Evolutionary conservation across 257 asterid species (phyloP).

Genomic region (Solanum appendiculatum): DNA sequence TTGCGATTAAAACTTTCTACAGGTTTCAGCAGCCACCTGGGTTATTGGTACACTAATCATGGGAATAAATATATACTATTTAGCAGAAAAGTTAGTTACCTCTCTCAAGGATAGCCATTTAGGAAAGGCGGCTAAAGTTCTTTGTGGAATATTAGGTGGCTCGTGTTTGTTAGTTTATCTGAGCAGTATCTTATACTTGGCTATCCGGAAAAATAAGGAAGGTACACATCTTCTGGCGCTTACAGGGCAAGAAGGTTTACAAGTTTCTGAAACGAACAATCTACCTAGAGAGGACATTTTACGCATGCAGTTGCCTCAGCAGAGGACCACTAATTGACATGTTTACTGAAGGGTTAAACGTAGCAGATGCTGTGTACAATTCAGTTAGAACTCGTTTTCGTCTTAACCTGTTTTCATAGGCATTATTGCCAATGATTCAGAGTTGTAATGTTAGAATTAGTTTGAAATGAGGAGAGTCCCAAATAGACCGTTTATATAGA

Average conservation of each 20-base stretch:
- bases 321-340: slow-evolving; percentile 22
- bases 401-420: not conserved
- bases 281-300: slow-evolving; percentile 71
- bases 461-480: not conserved
- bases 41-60: slow-evolving; percentile 66
- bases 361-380: not conserved
- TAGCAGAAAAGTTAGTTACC: slow-evolving; percentile 47
- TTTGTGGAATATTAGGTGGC: slow-evolving; percentile 64
- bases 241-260: slow-evolving; percentile 32
- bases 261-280: slow-evolving; percentile 12
- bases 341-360: slow-evolving; percentile 13
- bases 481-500: not conserved
- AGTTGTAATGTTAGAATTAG: not conserved
- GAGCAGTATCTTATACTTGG: slow-evolving; percentile 55
- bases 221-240: slow-evolving; percentile 56
- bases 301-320: slow-evolving; percentile 74
- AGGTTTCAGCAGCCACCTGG: slow-evolving; percentile 82
- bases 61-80: slow-evolving; percentile 73
- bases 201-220: slow-evolving; percentile 50
- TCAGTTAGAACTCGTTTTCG: not conserved
- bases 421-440: not conserved
- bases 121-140: slow-evolving; percentile 19
- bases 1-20: not conserved
- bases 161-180: slow-evolving; percentile 56
- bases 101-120: slow-evolving; percentile 50